Evolutionary conservation across 257 asterid genomes (phyloP).

Genomic region (Catharanthus roseus): DNA sequence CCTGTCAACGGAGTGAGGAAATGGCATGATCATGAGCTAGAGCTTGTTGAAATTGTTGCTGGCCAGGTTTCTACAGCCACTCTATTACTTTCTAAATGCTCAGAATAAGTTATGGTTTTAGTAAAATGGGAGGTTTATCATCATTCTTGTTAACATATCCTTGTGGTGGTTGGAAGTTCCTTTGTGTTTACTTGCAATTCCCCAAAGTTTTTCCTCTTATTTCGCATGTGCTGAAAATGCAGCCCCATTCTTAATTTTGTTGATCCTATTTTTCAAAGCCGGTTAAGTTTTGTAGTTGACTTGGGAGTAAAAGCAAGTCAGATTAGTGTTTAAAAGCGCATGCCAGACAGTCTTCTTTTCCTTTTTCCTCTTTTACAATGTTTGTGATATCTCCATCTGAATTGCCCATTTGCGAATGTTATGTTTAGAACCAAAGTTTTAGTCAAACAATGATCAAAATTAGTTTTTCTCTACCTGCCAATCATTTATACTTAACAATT

Average conservation of each 20-base stretch:
- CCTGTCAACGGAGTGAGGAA: constrained; percentile 47
- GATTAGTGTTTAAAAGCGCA: not conserved
- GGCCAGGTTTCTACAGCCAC: constrained; percentile 49
- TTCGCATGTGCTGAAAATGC: not conserved
- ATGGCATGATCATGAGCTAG: constrained; percentile 76
- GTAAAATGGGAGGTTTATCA: not conserved
- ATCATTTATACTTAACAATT: not conserved
- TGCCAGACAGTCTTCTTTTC: not conserved
- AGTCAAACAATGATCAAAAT: not conserved
- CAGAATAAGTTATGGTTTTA: not conserved
- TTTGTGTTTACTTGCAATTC: not conserved
- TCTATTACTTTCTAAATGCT: not conserved
- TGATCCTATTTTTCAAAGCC: not conserved
- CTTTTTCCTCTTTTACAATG: not conserved
- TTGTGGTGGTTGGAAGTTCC: not conserved
- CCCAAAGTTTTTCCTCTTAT: not conserved
- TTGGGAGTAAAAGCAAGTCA: not conserved
- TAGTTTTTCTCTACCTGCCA: too few relatives aligned
- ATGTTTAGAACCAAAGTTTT: not conserved
- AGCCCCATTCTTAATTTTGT: not conserved
- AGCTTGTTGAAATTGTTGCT: constrained; percentile 73
- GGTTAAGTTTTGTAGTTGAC: not conserved
- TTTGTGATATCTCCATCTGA: not conserved
- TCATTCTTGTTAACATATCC: not conserved
- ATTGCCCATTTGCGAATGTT: not conserved